phyloP scores from a whole-genome alignment of 164 flowering plant species.

The Vitis rupestris region DNA sequence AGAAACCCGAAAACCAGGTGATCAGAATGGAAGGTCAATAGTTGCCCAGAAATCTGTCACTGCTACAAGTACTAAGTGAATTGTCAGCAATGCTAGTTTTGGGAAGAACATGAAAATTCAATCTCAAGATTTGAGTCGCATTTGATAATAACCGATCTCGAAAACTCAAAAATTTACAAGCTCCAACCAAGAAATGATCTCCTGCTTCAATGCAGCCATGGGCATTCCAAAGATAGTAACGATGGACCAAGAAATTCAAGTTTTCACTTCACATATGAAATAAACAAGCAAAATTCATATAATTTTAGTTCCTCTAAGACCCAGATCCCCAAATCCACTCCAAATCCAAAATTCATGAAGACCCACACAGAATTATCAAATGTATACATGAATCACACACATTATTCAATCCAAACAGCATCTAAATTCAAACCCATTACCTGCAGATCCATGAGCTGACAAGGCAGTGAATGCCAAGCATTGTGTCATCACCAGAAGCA shows the following conservation, averaged over 20 bases:
- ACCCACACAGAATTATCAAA: no score
- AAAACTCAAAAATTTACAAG: not conserved
- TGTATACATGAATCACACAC: not conserved
- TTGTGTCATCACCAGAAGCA: slow-evolving; percentile 16
- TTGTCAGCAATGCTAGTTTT: not conserved
- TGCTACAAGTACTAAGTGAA: not conserved
- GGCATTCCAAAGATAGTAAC: not conserved
- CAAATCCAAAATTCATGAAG: not conserved
- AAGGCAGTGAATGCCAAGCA: slow-evolving; percentile 10
- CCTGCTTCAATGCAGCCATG: not conserved
- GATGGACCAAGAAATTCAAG: no score
- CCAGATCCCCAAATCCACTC: slow-evolving; percentile 14
- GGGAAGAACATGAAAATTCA: slow-evolving; percentile 3
- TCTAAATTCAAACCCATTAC: slow-evolving; percentile 27
- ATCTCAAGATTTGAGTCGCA: not conserved
- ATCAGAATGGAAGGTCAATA: no score
- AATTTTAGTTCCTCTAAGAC: not conserved
- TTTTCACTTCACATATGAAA: not conserved
- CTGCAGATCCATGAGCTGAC: slow-evolving; percentile 47
- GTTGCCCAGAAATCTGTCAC: not conserved
- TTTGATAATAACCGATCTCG: not conserved
- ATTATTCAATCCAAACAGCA: slow-evolving; percentile 4
- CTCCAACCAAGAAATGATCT: not conserved
- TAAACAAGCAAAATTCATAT: not conserved
- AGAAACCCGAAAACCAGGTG: no score